phyloP scores from a whole-genome alignment of 2,329 filamentous ascomycete species.

The Ploettnerulaceae sp. region DNA sequence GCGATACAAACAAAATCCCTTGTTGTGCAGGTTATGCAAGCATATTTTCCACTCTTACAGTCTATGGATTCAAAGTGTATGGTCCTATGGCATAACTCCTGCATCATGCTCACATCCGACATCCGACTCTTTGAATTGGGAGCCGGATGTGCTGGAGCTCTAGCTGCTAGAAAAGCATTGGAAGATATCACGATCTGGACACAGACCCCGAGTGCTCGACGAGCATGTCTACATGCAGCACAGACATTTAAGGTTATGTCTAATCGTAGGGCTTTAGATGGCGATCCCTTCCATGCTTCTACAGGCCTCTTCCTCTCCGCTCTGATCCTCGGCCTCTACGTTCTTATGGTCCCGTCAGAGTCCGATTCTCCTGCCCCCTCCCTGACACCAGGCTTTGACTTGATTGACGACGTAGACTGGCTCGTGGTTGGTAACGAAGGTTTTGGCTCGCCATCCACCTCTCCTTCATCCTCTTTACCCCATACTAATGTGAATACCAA shows the following conservation, averaged over 20 bases:
- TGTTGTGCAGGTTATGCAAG: conserved; percentile 35
- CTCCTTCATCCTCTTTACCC: not conserved
- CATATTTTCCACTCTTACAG: conserved; percentile 40
- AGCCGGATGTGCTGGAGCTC: conserved; percentile 45
- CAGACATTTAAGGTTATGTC: conserved; percentile 47
- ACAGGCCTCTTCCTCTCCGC: conserved; percentile 47
- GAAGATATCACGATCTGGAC: conserved; percentile 48
- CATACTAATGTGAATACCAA: not conserved
- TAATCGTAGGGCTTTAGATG: conserved; percentile 47
- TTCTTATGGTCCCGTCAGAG: conserved; percentile 41
- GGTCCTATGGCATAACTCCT: conserved; percentile 49
- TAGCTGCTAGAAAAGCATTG: conserved; percentile 43
- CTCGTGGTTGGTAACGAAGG: conserved; percentile 42
- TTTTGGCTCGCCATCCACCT: too few species aligned
- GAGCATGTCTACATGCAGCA: conserved; percentile 47
- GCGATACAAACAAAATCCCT: conserved; percentile 38
- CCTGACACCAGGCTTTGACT: conserved; percentile 34
- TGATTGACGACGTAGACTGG: conserved; percentile 48
- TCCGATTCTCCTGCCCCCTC: not conserved
- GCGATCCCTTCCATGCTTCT: conserved; percentile 46
- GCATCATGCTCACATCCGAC: conserved; percentile 47
- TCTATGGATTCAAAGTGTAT: conserved; percentile 45
- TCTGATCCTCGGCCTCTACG: conserved; percentile 47
- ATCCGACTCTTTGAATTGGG: conserved; percentile 49
- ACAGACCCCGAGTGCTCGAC: conserved; percentile 44